These are phyloP conservation scores for Casuarina cunninghamiana DNA, from an alignment of 306 rosid genomes.

Conservation along the genomic window DNA sequence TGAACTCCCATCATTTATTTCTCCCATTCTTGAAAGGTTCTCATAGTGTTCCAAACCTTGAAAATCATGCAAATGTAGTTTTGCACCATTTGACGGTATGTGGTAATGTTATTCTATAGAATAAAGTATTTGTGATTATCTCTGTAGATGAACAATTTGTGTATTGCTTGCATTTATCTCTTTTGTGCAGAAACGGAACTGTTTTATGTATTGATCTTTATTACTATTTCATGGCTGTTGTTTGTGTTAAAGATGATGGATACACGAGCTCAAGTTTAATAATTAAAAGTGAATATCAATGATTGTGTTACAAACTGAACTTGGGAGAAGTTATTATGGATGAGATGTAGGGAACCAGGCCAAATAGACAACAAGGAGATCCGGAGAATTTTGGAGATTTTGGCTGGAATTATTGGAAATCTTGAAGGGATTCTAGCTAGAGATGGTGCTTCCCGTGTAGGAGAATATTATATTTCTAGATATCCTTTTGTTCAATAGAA, in stretches of 20 bases:
- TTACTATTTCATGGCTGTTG: not conserved
- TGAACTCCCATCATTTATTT: constrained; percentile 73
- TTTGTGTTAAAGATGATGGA: not conserved
- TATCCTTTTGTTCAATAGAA: constrained; percentile 72
- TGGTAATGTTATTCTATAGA: not conserved
- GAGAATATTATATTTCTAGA: constrained; percentile 69
- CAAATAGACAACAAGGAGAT: constrained; percentile 50
- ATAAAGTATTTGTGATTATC: not conserved
- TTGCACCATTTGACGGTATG: constrained; percentile 89
- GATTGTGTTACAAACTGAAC: constrained; percentile 61
- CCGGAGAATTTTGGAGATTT: constrained; percentile 79
- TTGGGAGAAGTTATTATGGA: constrained; percentile 54
- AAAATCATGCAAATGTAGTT: constrained; percentile 38
- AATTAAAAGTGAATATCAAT: constrained; percentile 49
- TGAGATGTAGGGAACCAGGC: constrained; percentile 60
- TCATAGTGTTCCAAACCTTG: constrained; percentile 43
- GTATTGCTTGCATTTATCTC: not conserved
- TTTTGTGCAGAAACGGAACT: not conserved
- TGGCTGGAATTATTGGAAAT: constrained; percentile 92
- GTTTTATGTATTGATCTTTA: not conserved
- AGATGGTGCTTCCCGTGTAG: constrained; percentile 74
- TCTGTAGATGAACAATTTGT: not conserved
- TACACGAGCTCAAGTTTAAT: constrained; percentile 16
- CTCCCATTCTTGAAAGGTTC: constrained; percentile 61
- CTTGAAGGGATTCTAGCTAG: constrained; percentile 84